Base-by-base conservation (phyloP, 352 stramenopile species). In the Peronospora destructor region DNA sequence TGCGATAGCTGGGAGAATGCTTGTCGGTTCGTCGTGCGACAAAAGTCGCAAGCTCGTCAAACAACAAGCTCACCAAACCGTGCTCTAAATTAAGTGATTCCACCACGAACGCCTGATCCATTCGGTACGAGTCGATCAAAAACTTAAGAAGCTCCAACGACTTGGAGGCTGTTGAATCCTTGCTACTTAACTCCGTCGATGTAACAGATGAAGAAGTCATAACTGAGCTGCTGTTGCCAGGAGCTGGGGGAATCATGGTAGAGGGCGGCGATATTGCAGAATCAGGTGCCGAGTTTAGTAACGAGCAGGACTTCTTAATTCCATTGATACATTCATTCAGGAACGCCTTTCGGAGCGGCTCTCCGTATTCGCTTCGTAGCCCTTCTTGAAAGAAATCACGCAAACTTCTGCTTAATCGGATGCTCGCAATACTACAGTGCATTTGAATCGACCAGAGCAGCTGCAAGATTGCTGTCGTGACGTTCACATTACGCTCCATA, bases 371-470 rank as follows among this genome's bases (percentile, higher is more conserved):
- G 33, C 76, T 89, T 38, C 74, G 73, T 28, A 91, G 47, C n/a
- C 76, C 80, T 67, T 85, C 73, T 55, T 86, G 74, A 30, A 92
- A 90, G 41, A 92, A 90, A 46, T 89, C 78, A 38, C 73, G 67
- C 26, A 92, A 46, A 48, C 64, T 85, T 49, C 71, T 67, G 40
- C 74, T 88, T 30, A 87, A 52, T 10, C 75, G 61, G 38, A 80
- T 69, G 38, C 70, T 84, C n/a, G 49, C 59, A 30, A 73, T 83
- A 49, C 50, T 76, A 35, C 66, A 84, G n/a, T 82, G 65, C 55
- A 84, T 76, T 58, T 91, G 79, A 49, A 94, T 89, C 2, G 79
- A 84, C 84, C 84, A 94, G 19, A 94, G 48, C 29, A 94, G 37
- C 25, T 85, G 71, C 35, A 91, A 55, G 21, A 90, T 78, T 19